Evolutionary conservation across 345 rosid species (phyloP).

Genomic region (Sapria himalayana): DNA sequence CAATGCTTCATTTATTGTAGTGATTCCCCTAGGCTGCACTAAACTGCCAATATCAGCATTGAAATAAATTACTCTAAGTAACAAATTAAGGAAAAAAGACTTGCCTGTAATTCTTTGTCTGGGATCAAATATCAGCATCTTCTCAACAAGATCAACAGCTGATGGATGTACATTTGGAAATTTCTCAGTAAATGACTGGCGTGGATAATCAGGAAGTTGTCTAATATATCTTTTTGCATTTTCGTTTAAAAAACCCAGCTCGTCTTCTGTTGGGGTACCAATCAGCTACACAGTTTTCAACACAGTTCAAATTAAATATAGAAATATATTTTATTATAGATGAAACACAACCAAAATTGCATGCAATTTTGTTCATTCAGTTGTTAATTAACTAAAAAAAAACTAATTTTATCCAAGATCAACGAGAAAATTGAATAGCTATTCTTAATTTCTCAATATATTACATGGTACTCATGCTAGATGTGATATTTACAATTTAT

Average conservation of each 20-base stretch:
- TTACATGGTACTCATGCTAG: no score
- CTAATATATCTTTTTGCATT: slow-evolving; percentile 57
- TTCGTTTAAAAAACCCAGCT: slow-evolving; percentile 49
- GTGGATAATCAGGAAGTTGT: slow-evolving; percentile 30
- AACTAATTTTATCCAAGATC: no score
- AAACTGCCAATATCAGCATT: no score
- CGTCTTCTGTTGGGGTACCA: slow-evolving; percentile 78
- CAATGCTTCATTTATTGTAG: no score
- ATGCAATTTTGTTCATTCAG: no score
- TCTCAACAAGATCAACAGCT: slow-evolving; percentile 75
- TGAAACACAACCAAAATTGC: no score
- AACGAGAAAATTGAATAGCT: no score
- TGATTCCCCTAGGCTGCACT: no score
- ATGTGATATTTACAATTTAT: no score
- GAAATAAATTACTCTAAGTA: no score
- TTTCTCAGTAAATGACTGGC: slow-evolving; percentile 53
- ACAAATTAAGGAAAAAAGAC: slow-evolving; percentile 6
- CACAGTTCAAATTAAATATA: slow-evolving; percentile 1
- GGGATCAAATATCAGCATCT: slow-evolving; percentile 80
- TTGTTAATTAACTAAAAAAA: no score
- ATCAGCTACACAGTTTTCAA: slow-evolving; percentile 36
- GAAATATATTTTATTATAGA: not conserved
- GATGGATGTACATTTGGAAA: slow-evolving; percentile 44
- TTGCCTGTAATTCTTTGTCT: slow-evolving; percentile 61
- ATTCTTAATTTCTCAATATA: no score